phyloP scores from a whole-genome alignment of 2,329 filamentous ascomycete genomes.

The Beauveria pseudobassiana region DNA sequence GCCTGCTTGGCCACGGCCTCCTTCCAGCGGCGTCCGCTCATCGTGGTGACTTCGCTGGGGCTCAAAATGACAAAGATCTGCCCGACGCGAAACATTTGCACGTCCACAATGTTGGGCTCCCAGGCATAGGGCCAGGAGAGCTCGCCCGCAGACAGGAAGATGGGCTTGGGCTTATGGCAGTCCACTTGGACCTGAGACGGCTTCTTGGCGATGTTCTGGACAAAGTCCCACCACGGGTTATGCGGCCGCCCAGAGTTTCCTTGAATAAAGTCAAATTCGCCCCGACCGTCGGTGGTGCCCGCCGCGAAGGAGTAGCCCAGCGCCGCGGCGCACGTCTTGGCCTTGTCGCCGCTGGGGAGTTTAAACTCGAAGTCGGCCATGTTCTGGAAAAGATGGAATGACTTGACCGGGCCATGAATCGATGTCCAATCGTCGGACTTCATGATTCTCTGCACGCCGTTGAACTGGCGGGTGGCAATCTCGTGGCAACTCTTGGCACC shows the following conservation, averaged over 20 bases:
- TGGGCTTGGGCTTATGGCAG: slow-evolving; percentile 76
- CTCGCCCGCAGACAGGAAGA: slow-evolving; percentile 82
- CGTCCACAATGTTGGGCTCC: slow-evolving; percentile 85
- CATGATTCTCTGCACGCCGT: slow-evolving; percentile 39
- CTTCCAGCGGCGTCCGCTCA: slow-evolving; percentile 85
- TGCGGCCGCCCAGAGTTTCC: slow-evolving; percentile 65
- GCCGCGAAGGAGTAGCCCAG: slow-evolving; percentile 89
- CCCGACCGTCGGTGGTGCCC: slow-evolving; percentile 85
- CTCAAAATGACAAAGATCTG: slow-evolving; percentile 77
- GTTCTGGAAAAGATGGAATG: slow-evolving; percentile 79
- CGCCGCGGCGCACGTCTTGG: slow-evolving; percentile 74
- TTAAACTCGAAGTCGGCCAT: slow-evolving; percentile 68
- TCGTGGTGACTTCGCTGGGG: slow-evolving; percentile 84
- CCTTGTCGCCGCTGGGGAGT: slow-evolving; percentile 63
- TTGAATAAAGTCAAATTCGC: slow-evolving; percentile 88
- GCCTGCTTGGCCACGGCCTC: slow-evolving; percentile 52
- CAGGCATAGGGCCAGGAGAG: slow-evolving; percentile 72
- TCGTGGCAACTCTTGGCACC: slow-evolving; percentile 69
- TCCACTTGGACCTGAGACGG: slow-evolving; percentile 61
- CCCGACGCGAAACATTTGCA: slow-evolving; percentile 78
- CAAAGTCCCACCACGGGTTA: slow-evolving; percentile 72
- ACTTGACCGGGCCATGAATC: slow-evolving; percentile 54
- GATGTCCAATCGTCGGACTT: slow-evolving; percentile 42
- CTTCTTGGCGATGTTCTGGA: slow-evolving; percentile 63
- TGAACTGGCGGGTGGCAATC: slow-evolving; percentile 65